Conservation (phyloP, 257 asterid genomes). For the Misopates orontium region DNA sequence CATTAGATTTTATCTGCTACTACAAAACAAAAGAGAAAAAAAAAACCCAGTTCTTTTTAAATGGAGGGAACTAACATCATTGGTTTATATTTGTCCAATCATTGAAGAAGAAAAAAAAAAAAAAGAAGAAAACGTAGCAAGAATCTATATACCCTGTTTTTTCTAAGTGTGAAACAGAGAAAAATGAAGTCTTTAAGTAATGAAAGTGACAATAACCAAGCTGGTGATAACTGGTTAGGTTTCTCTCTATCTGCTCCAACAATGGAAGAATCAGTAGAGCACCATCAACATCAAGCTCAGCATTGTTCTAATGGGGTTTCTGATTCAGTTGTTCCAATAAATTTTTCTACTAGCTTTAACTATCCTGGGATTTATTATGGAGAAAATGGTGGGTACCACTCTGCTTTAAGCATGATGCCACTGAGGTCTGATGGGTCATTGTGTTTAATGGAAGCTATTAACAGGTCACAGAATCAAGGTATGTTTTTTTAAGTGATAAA, state of each 20-base stretch:
- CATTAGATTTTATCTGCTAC: conserved; percentile 55
- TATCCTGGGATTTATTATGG: conserved; percentile 64
- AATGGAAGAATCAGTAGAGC: conserved; percentile 50
- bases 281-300: conserved; percentile 34
- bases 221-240: conserved; percentile 61
- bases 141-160: not conserved
- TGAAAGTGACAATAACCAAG: conserved; percentile 35
- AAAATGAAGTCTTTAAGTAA: conserved; percentile 36
- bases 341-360: conserved; percentile 41
- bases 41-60: not conserved
- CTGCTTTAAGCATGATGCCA: conserved; percentile 78
- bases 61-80: conserved; percentile 46
- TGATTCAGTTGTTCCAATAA: conserved; percentile 33
- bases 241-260: conserved; percentile 75
- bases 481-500: not conserved
- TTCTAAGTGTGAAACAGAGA: conserved; percentile 16
- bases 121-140: too few species aligned
- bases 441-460: conserved; percentile 81
- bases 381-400: conserved; percentile 49
- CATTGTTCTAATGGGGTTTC: conserved; percentile 45
- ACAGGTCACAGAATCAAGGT: conserved; percentile 82
- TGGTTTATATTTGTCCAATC: conserved; percentile 64
- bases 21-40: conserved; percentile 58
- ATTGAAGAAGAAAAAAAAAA: too few species aligned
- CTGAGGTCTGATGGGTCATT: conserved; percentile 89